Conservation (phyloP, 257 asterid species). For the Solanum boliviense region DNA sequence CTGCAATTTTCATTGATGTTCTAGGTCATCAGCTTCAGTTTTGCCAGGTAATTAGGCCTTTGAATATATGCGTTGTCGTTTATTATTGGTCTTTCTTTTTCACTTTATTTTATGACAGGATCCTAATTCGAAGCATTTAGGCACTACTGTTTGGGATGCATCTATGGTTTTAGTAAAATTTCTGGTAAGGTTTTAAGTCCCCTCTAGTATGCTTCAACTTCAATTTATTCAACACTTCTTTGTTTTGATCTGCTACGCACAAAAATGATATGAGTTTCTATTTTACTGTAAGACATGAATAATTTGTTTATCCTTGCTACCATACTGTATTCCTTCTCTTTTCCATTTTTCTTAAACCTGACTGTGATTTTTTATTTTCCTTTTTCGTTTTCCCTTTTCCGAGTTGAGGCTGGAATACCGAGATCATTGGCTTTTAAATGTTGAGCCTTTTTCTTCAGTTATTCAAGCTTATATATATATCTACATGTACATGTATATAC, state of each 20-base stretch:
- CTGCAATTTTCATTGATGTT: slow-evolving; percentile 65
- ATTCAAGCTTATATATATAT: neutral
- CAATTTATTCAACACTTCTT: neutral
- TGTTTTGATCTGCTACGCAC: neutral
- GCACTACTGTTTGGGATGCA: slow-evolving; percentile 99
- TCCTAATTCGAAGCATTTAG: slow-evolving; percentile 93
- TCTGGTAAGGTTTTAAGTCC: slow-evolving; percentile 43
- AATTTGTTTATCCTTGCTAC: neutral
- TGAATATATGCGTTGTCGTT: neutral
- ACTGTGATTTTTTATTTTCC: neutral
- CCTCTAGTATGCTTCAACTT: neutral
- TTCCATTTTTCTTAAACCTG: neutral
- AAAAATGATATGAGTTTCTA: neutral
- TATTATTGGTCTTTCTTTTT: slow-evolving; percentile 1
- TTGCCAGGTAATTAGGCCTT: slow-evolving; percentile 56
- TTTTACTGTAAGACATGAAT: neutral
- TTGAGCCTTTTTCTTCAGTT: neutral
- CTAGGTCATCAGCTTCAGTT: slow-evolving; percentile 89
- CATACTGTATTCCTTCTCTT: neutral
- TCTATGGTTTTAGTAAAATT: slow-evolving; percentile 92
- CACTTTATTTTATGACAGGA: slow-evolving; percentile 41
- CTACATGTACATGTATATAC: neutral
- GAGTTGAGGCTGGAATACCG: neutral
- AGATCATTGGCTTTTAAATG: neutral
- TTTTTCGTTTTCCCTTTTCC: neutral